Evolutionary conservation across 306 rosid genomes (phyloP), one percentile per base, ranked within the genome.

Genomic region (Corylus americana): DNA sequence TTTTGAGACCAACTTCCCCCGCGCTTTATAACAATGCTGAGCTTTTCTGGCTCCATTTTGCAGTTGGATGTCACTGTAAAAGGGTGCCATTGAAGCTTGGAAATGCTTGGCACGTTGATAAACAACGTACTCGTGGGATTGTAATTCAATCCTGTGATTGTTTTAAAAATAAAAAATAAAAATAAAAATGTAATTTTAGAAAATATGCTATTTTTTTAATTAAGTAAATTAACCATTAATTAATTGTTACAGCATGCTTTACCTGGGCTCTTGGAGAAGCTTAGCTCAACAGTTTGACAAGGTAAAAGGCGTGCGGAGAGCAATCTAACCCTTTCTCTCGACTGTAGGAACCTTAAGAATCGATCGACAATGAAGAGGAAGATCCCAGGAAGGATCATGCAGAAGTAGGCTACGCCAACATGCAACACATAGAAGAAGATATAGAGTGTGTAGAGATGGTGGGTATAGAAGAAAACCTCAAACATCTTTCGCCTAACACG

Each of bases 1-100:
- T 79, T 87, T 44, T 80, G 81, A 69, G 90, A 85, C 97, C 96
- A 93, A 58, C 84, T 74, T 58, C 97, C 96, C 27, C 27, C 82
- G n/a, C 47, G 29, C 77, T 91, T 93, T 4, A 89, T 88, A 57
- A 63, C 86, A 59, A 93, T 80, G 72, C 89, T 91, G 0, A 89
- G 85, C 49, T 20, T 59, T 53, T 87, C 79, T 22, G 85, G 45
- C 75, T 93, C 96, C 91, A 85, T 55, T 8, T 84, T 85, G 48
- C 83, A 35, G 75, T 81, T 89, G 13, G 97, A 91, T 84, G 71
- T 82, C 75, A 91, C 83, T 27, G 97, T 93, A 66, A 93, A 93
- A 42, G 97, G 96, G 75, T 93, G 97, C 96, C 97, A 93, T 31
- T 93, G 96, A 70, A 91, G 55, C 88, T 85, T 93, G 42, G 97